Percentiles rank a stretch among this genome's conserved stretches.
Evolutionary conservation across 305 asterid species (phyloP).

Genomic region (Fraxinus angustifolia): DNA sequence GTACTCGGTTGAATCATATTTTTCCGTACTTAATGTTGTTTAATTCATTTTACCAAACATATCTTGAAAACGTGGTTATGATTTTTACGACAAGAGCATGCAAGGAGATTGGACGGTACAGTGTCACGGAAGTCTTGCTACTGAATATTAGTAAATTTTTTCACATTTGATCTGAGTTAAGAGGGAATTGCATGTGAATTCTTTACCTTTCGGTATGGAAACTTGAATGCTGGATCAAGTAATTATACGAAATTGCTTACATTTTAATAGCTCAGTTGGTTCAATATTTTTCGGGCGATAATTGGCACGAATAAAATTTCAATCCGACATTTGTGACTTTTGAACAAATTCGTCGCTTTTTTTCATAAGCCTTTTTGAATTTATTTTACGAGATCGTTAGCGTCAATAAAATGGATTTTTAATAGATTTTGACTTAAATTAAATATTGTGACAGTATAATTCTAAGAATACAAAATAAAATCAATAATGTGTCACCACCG

Average conservation of each 20-base stretch:
- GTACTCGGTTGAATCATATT: conserved; percentile 6
- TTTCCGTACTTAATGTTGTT: not conserved
- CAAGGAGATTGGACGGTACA: conserved; percentile 29
- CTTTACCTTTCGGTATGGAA: conserved; percentile 42
- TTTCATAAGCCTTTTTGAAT: not conserved
- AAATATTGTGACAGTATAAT: not conserved
- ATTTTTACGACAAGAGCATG: conserved; percentile 22
- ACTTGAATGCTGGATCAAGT: not conserved
- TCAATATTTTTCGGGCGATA: not conserved
- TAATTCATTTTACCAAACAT: not conserved
- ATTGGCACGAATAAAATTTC: not conserved
- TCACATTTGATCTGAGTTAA: conserved; percentile 22
- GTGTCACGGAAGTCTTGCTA: conserved; percentile 64
- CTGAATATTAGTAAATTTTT: conserved; percentile 23
- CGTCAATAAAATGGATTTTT: not conserved
- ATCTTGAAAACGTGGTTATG: not conserved
- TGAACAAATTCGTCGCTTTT: not conserved
- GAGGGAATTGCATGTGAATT: conserved; percentile 55
- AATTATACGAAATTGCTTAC: not conserved
- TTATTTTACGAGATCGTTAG: not conserved
- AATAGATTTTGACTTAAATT: not conserved
- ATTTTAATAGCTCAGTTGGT: not conserved
- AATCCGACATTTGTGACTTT: not conserved
- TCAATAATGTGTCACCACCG: not conserved
- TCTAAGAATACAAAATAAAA: not conserved